Evolutionary conservation across 805 yeast genomes (phyloP), one percentile per base, ranked within the genome.

Genomic region (Saccharomycopsis guyanensis): DNA sequence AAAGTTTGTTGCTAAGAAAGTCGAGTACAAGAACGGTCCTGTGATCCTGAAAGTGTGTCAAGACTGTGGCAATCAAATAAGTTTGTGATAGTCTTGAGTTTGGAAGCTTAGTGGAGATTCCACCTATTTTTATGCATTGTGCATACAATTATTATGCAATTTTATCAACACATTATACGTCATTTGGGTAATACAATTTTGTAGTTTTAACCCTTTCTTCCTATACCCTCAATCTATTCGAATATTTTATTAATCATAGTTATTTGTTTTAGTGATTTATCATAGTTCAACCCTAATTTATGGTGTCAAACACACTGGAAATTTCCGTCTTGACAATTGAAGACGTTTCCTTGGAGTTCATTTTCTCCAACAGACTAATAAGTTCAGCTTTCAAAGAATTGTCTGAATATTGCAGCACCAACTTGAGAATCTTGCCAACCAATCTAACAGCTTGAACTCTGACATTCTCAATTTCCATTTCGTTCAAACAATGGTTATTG

Each of bases 391-490:
- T 6, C 4, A 59, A 38, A 2, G 51, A 50, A 35, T 71, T 47
- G 32, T 60, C 56, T 27, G 45, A 31, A 1, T 55, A 54, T 3
- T 58, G 19, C 2, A 47, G 46, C 10, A 54, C 49, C 23, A 68
- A 32, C 2, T 50, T 22, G 3, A 38, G 18, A 19, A 61, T 41
- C 2, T 49, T 49, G 3, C 56, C 57, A 1, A 66, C 75, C n/a
- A 66, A 61, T 29, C 66, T 60, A 1, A 69, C 63, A 40, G 71
- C 61, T 24, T 76, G 76, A 18, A 82, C 59, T 45, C 80, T 70
- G 2, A 81, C 85, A 50, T 71, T 75, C 56, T 83, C 91, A 48
- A 75, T 72, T 22, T 69, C 66, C 27, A 67, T 66, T 10, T 58
- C 53, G 3, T 53, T 51, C n/a, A 68, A 59, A 53, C 73, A 70